These are phyloP conservation scores for Cercophora samala DNA, from an alignment of 495 filamentous ascomycete species.

Conservation along the genomic window DNA sequence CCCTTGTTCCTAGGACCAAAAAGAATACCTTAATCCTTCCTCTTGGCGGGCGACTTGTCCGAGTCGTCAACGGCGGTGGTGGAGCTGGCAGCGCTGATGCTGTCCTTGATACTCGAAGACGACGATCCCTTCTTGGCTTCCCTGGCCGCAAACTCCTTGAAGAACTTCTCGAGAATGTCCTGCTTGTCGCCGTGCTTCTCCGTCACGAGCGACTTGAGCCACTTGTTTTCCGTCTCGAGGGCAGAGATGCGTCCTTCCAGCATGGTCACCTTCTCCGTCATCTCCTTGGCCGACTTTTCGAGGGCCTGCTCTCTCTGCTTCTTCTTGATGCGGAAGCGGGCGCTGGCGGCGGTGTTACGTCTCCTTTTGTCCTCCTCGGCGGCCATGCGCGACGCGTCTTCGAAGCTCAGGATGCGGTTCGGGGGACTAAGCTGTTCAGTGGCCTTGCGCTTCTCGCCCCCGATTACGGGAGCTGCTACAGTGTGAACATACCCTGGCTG, in stretches of 20 bases:
- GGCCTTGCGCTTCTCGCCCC: slow-evolving; percentile 53
- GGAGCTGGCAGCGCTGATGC: slow-evolving; percentile 17
- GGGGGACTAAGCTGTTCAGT: slow-evolving; percentile 37
- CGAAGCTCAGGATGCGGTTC: slow-evolving; percentile 48
- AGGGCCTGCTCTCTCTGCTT: slow-evolving; percentile 96
- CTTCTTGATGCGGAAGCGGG: slow-evolving; percentile 98
- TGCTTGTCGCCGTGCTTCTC: slow-evolving; percentile 75
- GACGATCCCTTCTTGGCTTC: slow-evolving; percentile 8
- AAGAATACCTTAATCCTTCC: slow-evolving; percentile 14
- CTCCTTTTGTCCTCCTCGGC: slow-evolving; percentile 97
- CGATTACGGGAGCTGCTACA: slow-evolving; percentile 30
- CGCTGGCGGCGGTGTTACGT: slow-evolving; percentile 91
- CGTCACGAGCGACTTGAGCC: slow-evolving; percentile 88
- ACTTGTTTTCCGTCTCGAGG: slow-evolving; percentile 93
- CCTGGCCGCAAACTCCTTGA: slow-evolving; percentile 39
- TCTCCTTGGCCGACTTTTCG: slow-evolving; percentile 86
- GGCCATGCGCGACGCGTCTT: slow-evolving; percentile 69
- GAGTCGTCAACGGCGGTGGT: slow-evolving; percentile 12
- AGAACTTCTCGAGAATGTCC: slow-evolving; percentile 44
- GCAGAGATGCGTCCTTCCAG: slow-evolving; percentile 81
- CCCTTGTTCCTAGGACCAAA: neutral
- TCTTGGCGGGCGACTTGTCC: slow-evolving; percentile 14
- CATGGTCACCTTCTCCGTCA: slow-evolving; percentile 72
- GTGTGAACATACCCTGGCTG: slow-evolving; percentile 43
- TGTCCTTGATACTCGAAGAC: slow-evolving; percentile 14